Evolutionary conservation across 352 stramenopile species (phyloP), one percentile per base, ranked within the genome.

Genomic region (Bremia lactucae): DNA sequence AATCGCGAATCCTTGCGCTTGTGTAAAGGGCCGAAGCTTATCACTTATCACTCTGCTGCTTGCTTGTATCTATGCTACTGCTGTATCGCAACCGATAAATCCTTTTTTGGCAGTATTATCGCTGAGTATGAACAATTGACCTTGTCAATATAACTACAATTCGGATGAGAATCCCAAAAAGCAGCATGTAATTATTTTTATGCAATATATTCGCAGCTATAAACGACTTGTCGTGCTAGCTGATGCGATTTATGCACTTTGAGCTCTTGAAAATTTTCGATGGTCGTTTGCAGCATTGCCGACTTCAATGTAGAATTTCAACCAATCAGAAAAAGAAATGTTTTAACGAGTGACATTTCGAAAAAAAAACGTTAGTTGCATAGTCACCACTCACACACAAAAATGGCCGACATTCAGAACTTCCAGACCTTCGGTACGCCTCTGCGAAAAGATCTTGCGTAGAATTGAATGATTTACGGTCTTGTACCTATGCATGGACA

Each of bases 321-420:
- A n/a, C 10, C 11, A 10, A 33, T 16, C 6, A n/a, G 11, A 33
- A 1, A 33, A 2, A 13, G 15, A 10, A 34, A 15, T 4, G 16
- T 72, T 59, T 63, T 15, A 23, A n/a, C 58, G 53, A 64, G 57
- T 57, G 18, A 41, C 22, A 47, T 21, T 6, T 16, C 6, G 7
- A 4, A 46, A 41, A 10, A 42, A 44, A 10, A 15, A 0, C n/a
- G 36, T 26, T 26, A 55, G 34, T 54, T 35, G 52, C 50, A 34
- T 33, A 21, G 35, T 9, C 45, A 45, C 66, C 66, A 75, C 52
- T 66, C 58, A 76, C 56, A 63, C 40, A 50, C 36, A 29, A 68
- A 41, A 31, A 90, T 90, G 77, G 60, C 74, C 52, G 74, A 90
- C 48, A 90, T 90, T 60, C 77, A 87, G 74, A 90, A 87, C 72